These are phyloP conservation scores for Periconia digitata DNA, from an alignment of 2,329 filamentous ascomycete genomes.

Conservation along the genomic window DNA sequence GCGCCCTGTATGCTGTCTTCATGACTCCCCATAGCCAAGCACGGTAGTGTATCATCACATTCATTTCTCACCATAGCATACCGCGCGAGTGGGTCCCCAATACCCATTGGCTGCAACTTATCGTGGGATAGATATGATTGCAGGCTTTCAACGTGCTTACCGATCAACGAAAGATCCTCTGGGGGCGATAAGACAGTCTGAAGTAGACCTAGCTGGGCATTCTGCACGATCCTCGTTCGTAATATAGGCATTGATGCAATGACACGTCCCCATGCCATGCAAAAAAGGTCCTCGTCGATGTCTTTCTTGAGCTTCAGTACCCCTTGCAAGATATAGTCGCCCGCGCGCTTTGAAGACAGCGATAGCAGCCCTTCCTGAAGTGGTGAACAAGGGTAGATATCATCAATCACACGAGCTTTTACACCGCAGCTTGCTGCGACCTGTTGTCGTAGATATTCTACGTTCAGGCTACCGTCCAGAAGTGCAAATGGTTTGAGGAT, in stretches of 20 bases:
- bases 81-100: not conserved
- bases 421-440: slow-evolving; percentile 2
- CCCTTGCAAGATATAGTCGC: slow-evolving; percentile 2
- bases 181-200: slow-evolving; percentile 3
- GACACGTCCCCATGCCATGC: slow-evolving; percentile 1
- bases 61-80: not conserved
- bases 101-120: not conserved
- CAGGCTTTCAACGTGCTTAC: not conserved
- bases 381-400: slow-evolving; percentile 9
- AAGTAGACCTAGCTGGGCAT: not conserved
- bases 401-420: not conserved
- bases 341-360: not conserved
- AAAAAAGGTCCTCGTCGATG: slow-evolving; percentile 3
- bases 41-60: no score
- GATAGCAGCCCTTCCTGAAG: slow-evolving; percentile 10
- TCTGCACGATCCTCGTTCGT: slow-evolving; percentile 3
- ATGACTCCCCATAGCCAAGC: no score
- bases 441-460: not conserved
- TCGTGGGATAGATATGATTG: not conserved
- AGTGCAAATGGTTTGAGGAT: no score
- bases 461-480: not conserved
- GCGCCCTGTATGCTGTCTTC: no score
- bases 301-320: not conserved
- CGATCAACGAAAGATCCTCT: no score
- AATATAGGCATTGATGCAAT: not conserved